Evolutionary conservation across 495 filamentous ascomycete genomes (phyloP).

Genomic region (Tuber umbilicatum): DNA sequence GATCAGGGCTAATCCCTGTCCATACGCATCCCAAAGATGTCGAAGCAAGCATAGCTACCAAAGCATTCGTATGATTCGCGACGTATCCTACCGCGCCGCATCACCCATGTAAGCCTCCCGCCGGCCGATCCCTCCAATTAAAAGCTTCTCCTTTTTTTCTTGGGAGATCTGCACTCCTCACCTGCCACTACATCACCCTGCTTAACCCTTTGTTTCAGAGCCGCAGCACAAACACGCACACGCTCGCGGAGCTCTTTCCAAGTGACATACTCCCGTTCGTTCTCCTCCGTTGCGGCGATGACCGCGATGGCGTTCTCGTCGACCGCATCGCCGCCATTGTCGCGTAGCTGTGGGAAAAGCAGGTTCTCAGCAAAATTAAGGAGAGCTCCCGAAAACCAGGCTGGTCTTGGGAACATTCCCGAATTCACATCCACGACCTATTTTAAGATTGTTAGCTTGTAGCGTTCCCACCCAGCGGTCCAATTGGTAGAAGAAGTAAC

Average conservation of each 20-base stretch:
- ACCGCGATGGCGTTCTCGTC: constrained; percentile 58
- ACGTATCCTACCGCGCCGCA: constrained; percentile 56
- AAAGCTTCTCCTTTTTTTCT: background rate
- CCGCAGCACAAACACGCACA: constrained; percentile 64
- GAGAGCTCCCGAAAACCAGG: constrained; percentile 69
- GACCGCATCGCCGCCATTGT: constrained; percentile 30
- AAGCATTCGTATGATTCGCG: constrained; percentile 74
- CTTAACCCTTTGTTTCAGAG: constrained; percentile 59
- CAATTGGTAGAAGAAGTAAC: constrained; percentile 12
- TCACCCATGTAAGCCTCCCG: constrained; percentile 6
- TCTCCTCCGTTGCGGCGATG: constrained; percentile 71
- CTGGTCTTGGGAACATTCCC: constrained; percentile 74
- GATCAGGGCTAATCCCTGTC: constrained; percentile 62
- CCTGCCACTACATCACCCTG: constrained; percentile 65
- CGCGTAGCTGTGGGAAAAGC: constrained; percentile 58
- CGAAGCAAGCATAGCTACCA: constrained; percentile 79
- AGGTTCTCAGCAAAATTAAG: constrained; percentile 93
- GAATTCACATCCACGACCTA: constrained; percentile 63
- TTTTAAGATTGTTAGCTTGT: background rate
- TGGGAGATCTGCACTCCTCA: constrained; percentile 9
- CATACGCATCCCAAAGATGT: constrained; percentile 79
- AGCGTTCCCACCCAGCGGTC: background rate
- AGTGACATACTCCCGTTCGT: constrained; percentile 63
- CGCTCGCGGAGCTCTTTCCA: constrained; percentile 75
- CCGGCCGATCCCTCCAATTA: background rate